Evolutionary conservation across 139 green algal genomes (phyloP), one percentile per base, ranked within the genome.

Genomic region (Edaphochlamys debaryana): DNA sequence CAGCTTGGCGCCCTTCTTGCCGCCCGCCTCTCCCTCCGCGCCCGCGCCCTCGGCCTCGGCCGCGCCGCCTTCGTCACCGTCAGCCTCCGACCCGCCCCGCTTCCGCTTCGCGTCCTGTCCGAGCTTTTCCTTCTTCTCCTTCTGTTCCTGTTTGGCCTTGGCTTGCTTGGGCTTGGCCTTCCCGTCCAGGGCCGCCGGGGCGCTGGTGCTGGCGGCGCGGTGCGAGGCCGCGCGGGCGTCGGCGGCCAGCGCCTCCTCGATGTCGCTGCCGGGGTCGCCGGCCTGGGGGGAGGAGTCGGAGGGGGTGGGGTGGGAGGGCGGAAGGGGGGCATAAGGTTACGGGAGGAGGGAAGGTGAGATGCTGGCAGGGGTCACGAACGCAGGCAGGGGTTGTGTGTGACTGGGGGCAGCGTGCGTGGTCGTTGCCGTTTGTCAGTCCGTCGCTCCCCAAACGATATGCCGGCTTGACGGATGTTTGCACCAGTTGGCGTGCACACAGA

Each of bases 181-280:
- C 67, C 29, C 67, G 48, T 19, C 62, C 68, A 30, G 56, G 62
- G 66, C 48, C 5, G 37, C 34, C 36, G 40, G 34, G 56, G 29
- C 66, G 63, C 64, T 75, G 36, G 78, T 84, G 78, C 78, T 84
- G 36, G 78, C 66, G 36, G 25, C 48, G 2, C 30, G 50, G 37
- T 76, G 48, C 27, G 78, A 84, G 19, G 64, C 63, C 5, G 52
- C 78, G 5, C 78, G 78, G 22, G 48, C 66, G 4, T 15, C 66
- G 1, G 66, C 64, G 9, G 30, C 64, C n/a, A n/a, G n/a, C 0
- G 64, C 66, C 66, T 86, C 34, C 66, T 85, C 45, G 22, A 78
- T 62, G 56, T 75, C 38, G 68, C 79, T 76, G 63, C 66, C 41
- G 37, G 32, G 64, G 3, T 29, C 41, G 6, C 32, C 8, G 25